A percentile compares a stretch with the other conserved stretches of the same genome.
phyloP scores from a whole-genome alignment of 306 rosid genomes.

The Benincasa hispida region DNA sequence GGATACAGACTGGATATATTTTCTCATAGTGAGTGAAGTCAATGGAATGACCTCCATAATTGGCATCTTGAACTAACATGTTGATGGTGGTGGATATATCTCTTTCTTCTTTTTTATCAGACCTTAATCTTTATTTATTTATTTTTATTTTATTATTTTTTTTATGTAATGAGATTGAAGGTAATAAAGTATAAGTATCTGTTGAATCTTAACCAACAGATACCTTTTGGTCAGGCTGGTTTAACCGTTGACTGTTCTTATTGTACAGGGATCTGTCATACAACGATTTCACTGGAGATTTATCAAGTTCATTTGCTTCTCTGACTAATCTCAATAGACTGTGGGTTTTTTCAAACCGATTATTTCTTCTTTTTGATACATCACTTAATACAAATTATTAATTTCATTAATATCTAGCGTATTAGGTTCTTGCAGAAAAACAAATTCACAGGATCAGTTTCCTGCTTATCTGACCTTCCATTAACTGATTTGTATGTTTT shows the following conservation, averaged over 20 bases:
- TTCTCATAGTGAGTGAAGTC: not conserved
- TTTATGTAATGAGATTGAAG: not conserved
- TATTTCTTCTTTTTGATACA: not conserved
- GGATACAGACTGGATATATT: not conserved
- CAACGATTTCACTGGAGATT: conserved; percentile 72
- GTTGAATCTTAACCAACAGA: not conserved
- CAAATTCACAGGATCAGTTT: conserved; percentile 77
- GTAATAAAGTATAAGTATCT: not conserved
- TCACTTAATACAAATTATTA: not conserved
- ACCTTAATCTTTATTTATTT: not conserved
- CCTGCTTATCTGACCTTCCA: conserved; percentile 65
- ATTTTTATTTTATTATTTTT: not conserved
- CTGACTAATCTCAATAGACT: conserved; percentile 43
- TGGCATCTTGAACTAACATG: not conserved
- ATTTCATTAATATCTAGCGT: not conserved
- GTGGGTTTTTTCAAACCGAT: conserved; percentile 27
- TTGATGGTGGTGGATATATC: not conserved
- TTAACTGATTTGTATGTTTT: conserved; percentile 57
- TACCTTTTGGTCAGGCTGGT: not conserved
- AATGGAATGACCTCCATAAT: not conserved
- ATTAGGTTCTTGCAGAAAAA: conserved; percentile 66
- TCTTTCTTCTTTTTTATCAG: not conserved
- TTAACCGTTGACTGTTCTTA: not conserved
- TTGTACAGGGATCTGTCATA: conserved; percentile 67
- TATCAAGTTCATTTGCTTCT: conserved; percentile 79